Evolutionary conservation across 148 eudicot genomes (phyloP).

Genomic region (Linanthus parryae): DNA sequence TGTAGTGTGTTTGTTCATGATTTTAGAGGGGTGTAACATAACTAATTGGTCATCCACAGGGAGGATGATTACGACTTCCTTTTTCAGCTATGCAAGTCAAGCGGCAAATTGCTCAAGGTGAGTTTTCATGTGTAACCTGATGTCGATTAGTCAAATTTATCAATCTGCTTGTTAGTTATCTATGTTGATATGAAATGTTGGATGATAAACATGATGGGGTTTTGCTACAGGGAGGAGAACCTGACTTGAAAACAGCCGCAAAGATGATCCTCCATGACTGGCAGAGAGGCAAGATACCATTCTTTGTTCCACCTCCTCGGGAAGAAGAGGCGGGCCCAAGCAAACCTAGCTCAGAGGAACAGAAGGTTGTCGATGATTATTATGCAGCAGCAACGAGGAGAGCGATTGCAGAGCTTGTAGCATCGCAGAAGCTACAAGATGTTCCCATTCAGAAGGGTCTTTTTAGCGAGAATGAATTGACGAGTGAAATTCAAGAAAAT

Average conservation of each 20-base stretch:
- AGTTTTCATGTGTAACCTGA: conserved; percentile 1
- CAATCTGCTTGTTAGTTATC: too few relatives aligned
- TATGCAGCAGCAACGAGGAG: conserved; percentile 38
- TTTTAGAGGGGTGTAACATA: too few relatives aligned
- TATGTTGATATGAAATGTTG: too few relatives aligned
- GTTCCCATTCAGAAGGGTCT: conserved; percentile 75
- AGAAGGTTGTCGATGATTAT: conserved; percentile 29
- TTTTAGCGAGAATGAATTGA: conserved; percentile 54
- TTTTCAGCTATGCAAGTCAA: conserved; percentile 57
- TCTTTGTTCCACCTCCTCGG: background rate
- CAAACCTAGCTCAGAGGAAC: conserved; percentile 19
- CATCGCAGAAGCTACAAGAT: conserved; percentile 57
- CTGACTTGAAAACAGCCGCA: background rate
- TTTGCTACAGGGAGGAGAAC: too few relatives aligned
- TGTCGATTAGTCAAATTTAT: too few relatives aligned
- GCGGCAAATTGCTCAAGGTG: conserved; percentile 84
- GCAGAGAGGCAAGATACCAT: background rate
- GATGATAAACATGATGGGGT: too few relatives aligned
- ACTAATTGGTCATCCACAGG: conserved; percentile 47
- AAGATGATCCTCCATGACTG: conserved; percentile 1
- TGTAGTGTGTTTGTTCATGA: too few relatives aligned
- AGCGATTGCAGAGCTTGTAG: conserved; percentile 64
- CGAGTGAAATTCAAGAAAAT: too few relatives aligned
- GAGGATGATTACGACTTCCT: conserved; percentile 81
- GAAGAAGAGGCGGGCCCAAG: too few relatives aligned